Evolutionary conservation across 495 filamentous ascomycete genomes (phyloP).

Genomic region (Talaromyces borbonicus): DNA sequence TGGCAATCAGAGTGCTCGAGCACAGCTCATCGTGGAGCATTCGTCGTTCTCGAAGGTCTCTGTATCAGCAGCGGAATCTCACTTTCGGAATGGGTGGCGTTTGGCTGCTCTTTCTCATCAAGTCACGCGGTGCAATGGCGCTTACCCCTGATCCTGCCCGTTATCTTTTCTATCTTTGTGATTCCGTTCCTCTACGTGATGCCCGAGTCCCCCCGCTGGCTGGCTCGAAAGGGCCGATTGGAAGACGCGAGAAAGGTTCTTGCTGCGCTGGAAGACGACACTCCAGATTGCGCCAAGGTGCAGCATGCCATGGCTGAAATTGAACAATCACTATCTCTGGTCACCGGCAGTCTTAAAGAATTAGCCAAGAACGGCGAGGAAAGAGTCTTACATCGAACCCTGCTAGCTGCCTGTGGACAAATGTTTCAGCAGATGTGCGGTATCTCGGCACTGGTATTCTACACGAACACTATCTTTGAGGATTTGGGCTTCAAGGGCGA

Average conservation of each 20-base stretch:
- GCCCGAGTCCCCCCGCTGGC: conserved; percentile 37
- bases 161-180: conserved; percentile 36
- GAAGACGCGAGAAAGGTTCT: conserved; percentile 22
- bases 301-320: conserved; percentile 30
- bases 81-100: conserved; percentile 59
- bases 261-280: conserved; percentile 32
- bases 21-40: conserved; percentile 29
- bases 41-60: conserved; percentile 38
- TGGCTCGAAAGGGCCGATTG: conserved; percentile 25
- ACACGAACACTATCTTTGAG: conserved; percentile 26
- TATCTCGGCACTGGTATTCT: conserved; percentile 27
- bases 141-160: conserved; percentile 34
- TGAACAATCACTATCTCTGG: conserved; percentile 27
- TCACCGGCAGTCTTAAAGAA: conserved; percentile 20
- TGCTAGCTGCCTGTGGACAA: conserved; percentile 28
- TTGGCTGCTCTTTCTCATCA: conserved; percentile 26
- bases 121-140: conserved; percentile 44
- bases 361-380: conserved; percentile 15
- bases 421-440: conserved; percentile 36
- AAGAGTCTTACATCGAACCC: conserved; percentile 22
- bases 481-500: conserved; percentile 17
- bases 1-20: conserved; percentile 32
- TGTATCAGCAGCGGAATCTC: conserved; percentile 51
- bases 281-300: conserved; percentile 15
- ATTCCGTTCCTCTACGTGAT: conserved; percentile 26